Base-by-base conservation (phyloP, 2,329 filamentous ascomycete species). In the Aspergillus nomiae region DNA sequence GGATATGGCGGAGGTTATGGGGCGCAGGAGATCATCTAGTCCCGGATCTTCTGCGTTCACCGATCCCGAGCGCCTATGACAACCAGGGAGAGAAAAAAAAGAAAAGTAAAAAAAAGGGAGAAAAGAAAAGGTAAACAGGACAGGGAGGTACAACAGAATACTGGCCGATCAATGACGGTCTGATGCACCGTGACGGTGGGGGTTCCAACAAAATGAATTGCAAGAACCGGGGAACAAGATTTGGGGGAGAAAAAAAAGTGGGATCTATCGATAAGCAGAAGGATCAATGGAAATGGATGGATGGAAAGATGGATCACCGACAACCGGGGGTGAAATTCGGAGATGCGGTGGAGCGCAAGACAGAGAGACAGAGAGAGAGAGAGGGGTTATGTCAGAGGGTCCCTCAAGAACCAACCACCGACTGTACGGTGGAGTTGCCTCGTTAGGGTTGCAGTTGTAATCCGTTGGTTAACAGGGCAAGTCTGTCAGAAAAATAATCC, bases 1-100 rank as follows among this genome's bases (percentile, higher is more conserved):
- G 68, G 68, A 69, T 64, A 65, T 51, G 63, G 64, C 63, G 64
- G 65, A 67, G 64, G 58, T 54, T 63, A 66, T 63, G 66, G 66
- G 59, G 62, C 61, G 57, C 56, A 60, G 64, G 60, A 63, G 65
- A 70, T 66, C 65, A 67, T 68, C 8, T 65, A 65, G 64, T 63
- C 58, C 66, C 62, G 34, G 65, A 64, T 67, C 64, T 62, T 56
- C 56, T 36, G 54, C 41, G 51, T 26, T 54, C 51, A 36, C 51
- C 51, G 51, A 36, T 12, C 7, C 50, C 50, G 50, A 41, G 38
- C 38, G 38, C 38, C 38, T 58, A 43, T 50, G 56, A 48, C 12
- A 60, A 46, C 56, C 56, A 64, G 46, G 53, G 51, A 38, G 43
- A 50, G 38, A 43, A 19, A 16, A 59, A 59, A 57, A 64, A 53